These are phyloP conservation scores for Hygrophila difformis DNA, from an alignment of 257 asterid genomes.

Conservation along the genomic window DNA sequence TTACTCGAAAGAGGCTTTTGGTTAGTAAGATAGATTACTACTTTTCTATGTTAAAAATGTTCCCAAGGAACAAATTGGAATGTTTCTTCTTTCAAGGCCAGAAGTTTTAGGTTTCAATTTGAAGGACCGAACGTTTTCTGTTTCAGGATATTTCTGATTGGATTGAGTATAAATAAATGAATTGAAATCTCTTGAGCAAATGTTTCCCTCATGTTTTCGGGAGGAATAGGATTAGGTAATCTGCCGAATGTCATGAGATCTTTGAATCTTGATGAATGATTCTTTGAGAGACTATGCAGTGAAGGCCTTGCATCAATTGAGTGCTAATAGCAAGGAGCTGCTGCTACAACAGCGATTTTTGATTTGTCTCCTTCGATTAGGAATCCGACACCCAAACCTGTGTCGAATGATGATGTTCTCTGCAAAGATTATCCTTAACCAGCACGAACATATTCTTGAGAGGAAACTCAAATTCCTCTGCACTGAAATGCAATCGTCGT, in stretches of 20 bases:
- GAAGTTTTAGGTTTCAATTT: slow-evolving; percentile 34
- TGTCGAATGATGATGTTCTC: slow-evolving; percentile 30
- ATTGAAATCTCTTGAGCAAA: slow-evolving; percentile 27
- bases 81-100: slow-evolving; percentile 44
- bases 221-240: slow-evolving; percentile 47
- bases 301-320: slow-evolving; percentile 27
- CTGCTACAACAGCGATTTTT: slow-evolving; percentile 49
- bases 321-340: slow-evolving; percentile 30
- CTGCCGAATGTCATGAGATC: slow-evolving; percentile 45
- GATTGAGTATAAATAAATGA: slow-evolving; percentile 26
- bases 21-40: slow-evolving; percentile 37
- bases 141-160: slow-evolving; percentile 40
- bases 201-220: slow-evolving; percentile 56
- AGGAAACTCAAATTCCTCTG: slow-evolving; percentile 40
- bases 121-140: slow-evolving; percentile 32
- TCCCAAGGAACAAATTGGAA: slow-evolving; percentile 34
- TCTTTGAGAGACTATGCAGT: slow-evolving; percentile 52
- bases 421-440: slow-evolving; percentile 48
- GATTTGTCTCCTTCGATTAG: slow-evolving; percentile 38
- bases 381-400: slow-evolving; percentile 42
- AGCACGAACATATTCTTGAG: slow-evolving; percentile 28
- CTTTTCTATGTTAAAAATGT: slow-evolving; percentile 34
- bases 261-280: slow-evolving; percentile 53
- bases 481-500: slow-evolving; percentile 39
- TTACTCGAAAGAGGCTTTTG: slow-evolving; percentile 41